These are phyloP conservation scores for Secale cereale DNA, from an alignment of 176 grass and related monocot genomes.

Conservation along the genomic window DNA sequence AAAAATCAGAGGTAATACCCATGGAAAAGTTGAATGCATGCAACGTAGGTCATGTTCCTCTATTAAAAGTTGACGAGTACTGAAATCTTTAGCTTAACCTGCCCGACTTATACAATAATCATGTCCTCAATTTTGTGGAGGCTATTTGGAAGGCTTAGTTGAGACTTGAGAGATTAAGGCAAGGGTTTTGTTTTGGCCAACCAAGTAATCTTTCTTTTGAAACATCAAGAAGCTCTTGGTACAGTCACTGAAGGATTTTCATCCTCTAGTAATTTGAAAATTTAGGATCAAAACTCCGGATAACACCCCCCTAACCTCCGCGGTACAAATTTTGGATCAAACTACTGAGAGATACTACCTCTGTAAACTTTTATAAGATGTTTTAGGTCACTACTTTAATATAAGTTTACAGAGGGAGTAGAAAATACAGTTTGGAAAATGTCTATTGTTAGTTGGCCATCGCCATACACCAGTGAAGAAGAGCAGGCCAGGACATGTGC, in stretches of 20 bases:
- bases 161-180: neutral
- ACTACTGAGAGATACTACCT: neutral
- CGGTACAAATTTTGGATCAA: neutral
- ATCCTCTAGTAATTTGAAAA: neutral
- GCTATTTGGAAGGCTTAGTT: neutral
- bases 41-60: neutral
- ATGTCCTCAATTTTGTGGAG: neutral
- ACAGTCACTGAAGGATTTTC: neutral
- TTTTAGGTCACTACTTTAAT: no score
- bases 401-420: neutral
- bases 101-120: neutral
- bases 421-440: neutral
- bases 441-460: neutral
- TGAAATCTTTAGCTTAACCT: neutral
- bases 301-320: neutral
- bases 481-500: constrained; percentile 16
- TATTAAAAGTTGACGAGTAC: neutral
- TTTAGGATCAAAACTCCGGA: neutral
- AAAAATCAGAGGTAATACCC: neutral
- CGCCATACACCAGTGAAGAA: neutral
- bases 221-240: neutral
- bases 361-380: no score
- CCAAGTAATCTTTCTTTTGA: neutral
- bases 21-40: neutral
- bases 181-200: neutral